Conservation (phyloP, 495 filamentous ascomycete species). For the Pseudoneurospora amorphoporcata region DNA sequence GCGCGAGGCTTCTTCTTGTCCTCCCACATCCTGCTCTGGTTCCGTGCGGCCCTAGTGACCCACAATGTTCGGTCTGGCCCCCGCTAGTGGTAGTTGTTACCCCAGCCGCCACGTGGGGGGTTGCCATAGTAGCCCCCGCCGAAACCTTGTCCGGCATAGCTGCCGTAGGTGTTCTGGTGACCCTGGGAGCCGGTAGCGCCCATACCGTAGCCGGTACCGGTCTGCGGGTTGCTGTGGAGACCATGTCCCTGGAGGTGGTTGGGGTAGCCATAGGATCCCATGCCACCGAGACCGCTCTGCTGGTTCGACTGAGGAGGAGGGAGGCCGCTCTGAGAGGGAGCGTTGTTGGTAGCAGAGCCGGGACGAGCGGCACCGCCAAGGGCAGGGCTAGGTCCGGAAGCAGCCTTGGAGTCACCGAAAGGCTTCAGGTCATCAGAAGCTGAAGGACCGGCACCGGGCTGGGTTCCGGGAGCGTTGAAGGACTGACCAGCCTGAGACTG, state of each 20-base stretch:
- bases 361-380: slow-evolving; percentile 71
- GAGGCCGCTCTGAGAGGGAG: slow-evolving; percentile 53
- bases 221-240: slow-evolving; percentile 49
- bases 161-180: slow-evolving; percentile 51
- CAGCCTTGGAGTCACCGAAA: slow-evolving; percentile 55
- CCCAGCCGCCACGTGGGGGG: slow-evolving; percentile 49
- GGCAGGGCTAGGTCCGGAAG: slow-evolving; percentile 73
- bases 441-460: slow-evolving; percentile 31
- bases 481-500: slow-evolving; percentile 55
- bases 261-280: slow-evolving; percentile 64
- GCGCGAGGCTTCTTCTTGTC: background rate
- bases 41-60: background rate
- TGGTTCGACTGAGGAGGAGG: slow-evolving; percentile 66
- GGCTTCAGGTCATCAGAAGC: slow-evolving; percentile 66
- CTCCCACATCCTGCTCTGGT: background rate
- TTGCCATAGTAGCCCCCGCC: slow-evolving; percentile 43
- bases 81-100: slow-evolving; percentile 55
- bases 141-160: slow-evolving; percentile 48
- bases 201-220: slow-evolving; percentile 60
- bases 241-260: slow-evolving; percentile 53
- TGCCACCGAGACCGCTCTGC: slow-evolving; percentile 32
- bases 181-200: slow-evolving; percentile 53
- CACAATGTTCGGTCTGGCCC: background rate
- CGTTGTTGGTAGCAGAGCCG: slow-evolving; percentile 72
- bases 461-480: slow-evolving; percentile 53